Evolutionary conservation across 2,329 filamentous ascomycete genomes (phyloP).

Genomic region (Didymellaceae sp.): DNA sequence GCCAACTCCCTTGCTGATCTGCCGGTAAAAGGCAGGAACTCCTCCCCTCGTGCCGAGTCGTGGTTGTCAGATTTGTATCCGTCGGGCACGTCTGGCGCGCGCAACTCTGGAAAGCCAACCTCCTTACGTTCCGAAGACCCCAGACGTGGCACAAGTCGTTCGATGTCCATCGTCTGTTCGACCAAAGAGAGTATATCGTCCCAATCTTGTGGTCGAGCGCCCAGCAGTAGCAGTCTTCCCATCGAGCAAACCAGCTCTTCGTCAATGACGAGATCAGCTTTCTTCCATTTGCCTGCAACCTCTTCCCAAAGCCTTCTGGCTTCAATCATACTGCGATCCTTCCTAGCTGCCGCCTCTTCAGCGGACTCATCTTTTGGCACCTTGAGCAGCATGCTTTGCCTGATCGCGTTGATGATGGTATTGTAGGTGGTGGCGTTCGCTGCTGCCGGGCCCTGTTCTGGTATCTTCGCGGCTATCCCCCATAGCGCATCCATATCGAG

Average conservation of each 20-base stretch:
- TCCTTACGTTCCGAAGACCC: constrained; percentile 37
- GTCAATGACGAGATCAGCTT: constrained; percentile 74
- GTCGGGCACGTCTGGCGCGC: constrained; percentile 41
- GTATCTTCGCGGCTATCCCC: constrained; percentile 74
- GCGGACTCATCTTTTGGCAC: constrained; percentile 37
- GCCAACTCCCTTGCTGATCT: constrained; percentile 42
- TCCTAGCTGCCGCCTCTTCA: constrained; percentile 35
- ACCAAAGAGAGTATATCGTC: constrained; percentile 76
- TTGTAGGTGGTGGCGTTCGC: constrained; percentile 80
- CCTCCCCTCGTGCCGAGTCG: constrained; percentile 40
- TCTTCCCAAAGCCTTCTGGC: constrained; percentile 82
- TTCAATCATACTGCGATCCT: constrained; percentile 63
- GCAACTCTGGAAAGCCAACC: constrained; percentile 42
- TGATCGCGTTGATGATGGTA: constrained; percentile 80
- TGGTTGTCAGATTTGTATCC: constrained; percentile 38
- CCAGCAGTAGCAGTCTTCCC: constrained; percentile 76
- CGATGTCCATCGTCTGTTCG: constrained; percentile 82
- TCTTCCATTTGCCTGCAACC: constrained; percentile 75
- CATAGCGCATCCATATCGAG: constrained; percentile 82
- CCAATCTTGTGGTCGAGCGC: constrained; percentile 65
- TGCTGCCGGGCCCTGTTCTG: constrained; percentile 65
- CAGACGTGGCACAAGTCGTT: constrained; percentile 58
- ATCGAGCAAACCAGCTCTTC: constrained; percentile 81
- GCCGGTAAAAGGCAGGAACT: constrained; percentile 40
- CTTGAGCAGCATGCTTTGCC: constrained; percentile 37